phyloP scores from a whole-genome alignment of 345 rosid genomes.

The Draba incana region DNA sequence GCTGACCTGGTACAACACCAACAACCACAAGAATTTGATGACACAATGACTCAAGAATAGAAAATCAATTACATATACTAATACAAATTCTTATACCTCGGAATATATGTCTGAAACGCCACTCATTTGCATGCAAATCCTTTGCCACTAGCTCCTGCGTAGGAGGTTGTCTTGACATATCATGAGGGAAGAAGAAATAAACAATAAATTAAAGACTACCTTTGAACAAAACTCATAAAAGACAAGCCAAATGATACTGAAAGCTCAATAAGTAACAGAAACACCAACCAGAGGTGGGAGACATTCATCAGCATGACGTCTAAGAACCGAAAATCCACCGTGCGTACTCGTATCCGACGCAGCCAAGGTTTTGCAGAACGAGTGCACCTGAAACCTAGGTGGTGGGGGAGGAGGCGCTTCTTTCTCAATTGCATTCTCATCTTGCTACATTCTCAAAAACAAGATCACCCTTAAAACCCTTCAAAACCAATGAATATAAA shows the following conservation, averaged over 20 bases:
- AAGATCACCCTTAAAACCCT: neutral
- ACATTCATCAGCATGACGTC: slow-evolving; percentile 86
- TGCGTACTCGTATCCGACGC: slow-evolving; percentile 96
- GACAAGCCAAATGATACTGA: neutral
- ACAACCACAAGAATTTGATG: neutral
- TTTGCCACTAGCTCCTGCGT: slow-evolving; percentile 77
- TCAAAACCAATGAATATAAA: neutral
- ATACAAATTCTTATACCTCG: slow-evolving; percentile 52
- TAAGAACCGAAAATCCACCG: slow-evolving; percentile 85
- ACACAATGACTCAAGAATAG: neutral
- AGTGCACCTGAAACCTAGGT: slow-evolving; percentile 66
- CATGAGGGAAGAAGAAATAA: slow-evolving; percentile 46
- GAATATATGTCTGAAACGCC: slow-evolving; percentile 87
- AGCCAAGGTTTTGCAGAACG: slow-evolving; percentile 83
- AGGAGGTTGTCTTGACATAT: slow-evolving; percentile 88
- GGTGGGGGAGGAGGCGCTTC: slow-evolving; percentile 58
- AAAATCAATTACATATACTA: neutral
- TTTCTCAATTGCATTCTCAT: slow-evolving; percentile 57
- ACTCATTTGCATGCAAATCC: slow-evolving; percentile 78
- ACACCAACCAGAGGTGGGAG: slow-evolving; percentile 78
- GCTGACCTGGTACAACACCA: slow-evolving; percentile 65
- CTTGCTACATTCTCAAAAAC: slow-evolving; percentile 46
- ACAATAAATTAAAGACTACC: neutral
- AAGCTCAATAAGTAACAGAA: neutral
- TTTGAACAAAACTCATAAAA: neutral